Conservation (phyloP, 2,329 filamentous ascomycete species). For the Stagonosporopsis rhizophila region DNA sequence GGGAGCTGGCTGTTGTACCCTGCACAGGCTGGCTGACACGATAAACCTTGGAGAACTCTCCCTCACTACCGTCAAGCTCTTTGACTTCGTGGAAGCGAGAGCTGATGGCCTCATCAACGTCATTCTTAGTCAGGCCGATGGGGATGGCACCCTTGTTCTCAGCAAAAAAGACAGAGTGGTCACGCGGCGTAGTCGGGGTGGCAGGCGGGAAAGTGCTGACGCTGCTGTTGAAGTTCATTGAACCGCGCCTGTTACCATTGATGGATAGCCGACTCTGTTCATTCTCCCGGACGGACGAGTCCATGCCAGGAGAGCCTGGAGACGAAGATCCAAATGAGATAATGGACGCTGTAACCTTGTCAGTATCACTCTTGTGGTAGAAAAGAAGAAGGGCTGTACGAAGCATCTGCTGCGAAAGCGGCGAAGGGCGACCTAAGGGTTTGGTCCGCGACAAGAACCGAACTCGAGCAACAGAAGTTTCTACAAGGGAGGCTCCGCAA, state of each 20-base stretch:
- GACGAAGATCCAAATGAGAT: slow-evolving; percentile 66
- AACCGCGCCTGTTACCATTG: slow-evolving; percentile 61
- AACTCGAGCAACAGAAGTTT: slow-evolving; percentile 45
- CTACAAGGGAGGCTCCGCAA: slow-evolving; percentile 36
- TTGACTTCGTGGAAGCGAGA: slow-evolving; percentile 80
- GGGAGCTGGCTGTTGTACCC: slow-evolving; percentile 34
- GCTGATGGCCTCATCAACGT: slow-evolving; percentile 77
- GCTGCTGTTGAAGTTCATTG: slow-evolving; percentile 47
- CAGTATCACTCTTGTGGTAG: slow-evolving; percentile 24
- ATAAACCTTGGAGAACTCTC: slow-evolving; percentile 94
- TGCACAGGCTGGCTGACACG: slow-evolving; percentile 67
- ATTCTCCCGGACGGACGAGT: slow-evolving; percentile 70
- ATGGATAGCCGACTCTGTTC: slow-evolving; percentile 87
- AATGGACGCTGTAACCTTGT: slow-evolving; percentile 59
- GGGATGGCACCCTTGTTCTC: slow-evolving; percentile 65
- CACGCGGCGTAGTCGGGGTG: slow-evolving; percentile 76
- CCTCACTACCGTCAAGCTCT: slow-evolving; percentile 73
- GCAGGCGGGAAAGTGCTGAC: slow-evolving; percentile 70
- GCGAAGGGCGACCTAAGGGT: slow-evolving; percentile 47
- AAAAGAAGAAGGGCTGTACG: slow-evolving; percentile 17
- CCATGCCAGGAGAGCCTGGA: slow-evolving; percentile 77
- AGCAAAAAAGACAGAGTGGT: slow-evolving; percentile 64
- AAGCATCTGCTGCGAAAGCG: slow-evolving; percentile 49
- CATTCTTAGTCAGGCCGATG: slow-evolving; percentile 70
- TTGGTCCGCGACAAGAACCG: slow-evolving; percentile 50